Conservation (phyloP, 2,329 filamentous ascomycete genomes). For the Botrytis fabae region DNA sequence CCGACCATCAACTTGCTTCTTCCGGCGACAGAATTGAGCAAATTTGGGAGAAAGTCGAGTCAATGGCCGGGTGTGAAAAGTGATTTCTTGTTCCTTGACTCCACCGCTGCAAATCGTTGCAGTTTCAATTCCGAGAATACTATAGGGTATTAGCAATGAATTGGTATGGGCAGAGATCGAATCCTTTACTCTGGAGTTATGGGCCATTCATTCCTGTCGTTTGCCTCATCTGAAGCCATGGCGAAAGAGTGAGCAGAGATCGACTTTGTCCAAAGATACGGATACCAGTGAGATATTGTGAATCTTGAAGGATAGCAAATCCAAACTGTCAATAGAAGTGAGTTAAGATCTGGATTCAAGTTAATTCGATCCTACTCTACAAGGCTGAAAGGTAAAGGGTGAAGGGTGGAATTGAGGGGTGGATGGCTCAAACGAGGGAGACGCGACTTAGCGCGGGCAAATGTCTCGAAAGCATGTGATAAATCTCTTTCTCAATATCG, state of each 20-base stretch:
- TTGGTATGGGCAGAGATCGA: background rate
- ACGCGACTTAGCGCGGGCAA: slow-evolving; percentile 9
- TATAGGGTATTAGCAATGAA: background rate
- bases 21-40: background rate
- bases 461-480: slow-evolving; percentile 19
- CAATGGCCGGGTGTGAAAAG: slow-evolving; percentile 14
- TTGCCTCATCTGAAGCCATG: background rate
- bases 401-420: background rate
- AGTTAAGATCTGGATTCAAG: background rate
- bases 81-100: slow-evolving; percentile 8
- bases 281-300: background rate
- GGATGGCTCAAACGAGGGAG: background rate
- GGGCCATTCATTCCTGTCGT: slow-evolving; percentile 8
- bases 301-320: background rate
- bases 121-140: slow-evolving; percentile 14
- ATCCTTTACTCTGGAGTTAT: slow-evolving; percentile 13
- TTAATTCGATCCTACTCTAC: background rate
- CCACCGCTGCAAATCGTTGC: background rate
- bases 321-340: background rate
- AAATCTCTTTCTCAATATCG: background rate
- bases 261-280: background rate
- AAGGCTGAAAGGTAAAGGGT: background rate
- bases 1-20: slow-evolving; percentile 6
- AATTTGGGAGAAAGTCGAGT: slow-evolving; percentile 11
- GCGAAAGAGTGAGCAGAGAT: background rate